Percentiles rank a stretch among this genome's conserved stretches.
Conservation (phyloP, 345 rosid species). For the Eucalyptus pauciflora region DNA sequence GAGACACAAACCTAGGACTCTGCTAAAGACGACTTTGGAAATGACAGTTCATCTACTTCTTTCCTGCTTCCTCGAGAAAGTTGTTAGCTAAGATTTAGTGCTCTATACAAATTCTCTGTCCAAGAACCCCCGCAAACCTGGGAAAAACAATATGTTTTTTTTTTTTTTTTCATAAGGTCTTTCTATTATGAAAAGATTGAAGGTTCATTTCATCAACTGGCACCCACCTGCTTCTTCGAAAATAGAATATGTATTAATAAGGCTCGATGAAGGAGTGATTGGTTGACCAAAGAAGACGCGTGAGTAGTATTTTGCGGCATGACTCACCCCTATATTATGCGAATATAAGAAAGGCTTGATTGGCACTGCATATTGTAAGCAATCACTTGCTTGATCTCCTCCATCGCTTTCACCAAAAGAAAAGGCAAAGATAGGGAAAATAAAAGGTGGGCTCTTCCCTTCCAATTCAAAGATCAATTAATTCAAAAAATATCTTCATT, state of each 20-base stretch:
- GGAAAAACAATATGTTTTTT: not conserved
- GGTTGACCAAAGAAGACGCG: not conserved
- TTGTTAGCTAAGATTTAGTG: not conserved
- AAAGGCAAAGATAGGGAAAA: not conserved
- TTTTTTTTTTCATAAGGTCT: not conserved
- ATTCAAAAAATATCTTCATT: not conserved
- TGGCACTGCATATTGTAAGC: not conserved
- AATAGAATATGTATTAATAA: not conserved
- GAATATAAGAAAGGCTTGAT: not conserved
- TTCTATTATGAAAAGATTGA: not conserved
- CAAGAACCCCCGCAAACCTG: not conserved
- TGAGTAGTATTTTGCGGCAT: not conserved
- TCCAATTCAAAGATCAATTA: not conserved
- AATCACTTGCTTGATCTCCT: not conserved
- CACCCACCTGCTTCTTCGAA: not conserved
- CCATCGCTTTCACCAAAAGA: not conserved
- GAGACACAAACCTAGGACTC: not conserved
- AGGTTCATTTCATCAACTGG: not conserved
- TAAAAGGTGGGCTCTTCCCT: not conserved
- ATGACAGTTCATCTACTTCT: not conserved
- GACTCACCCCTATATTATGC: not conserved
- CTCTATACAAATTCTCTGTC: not conserved
- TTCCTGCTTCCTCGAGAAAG: not conserved
- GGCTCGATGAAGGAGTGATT: not conserved
- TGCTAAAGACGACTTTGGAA: not conserved